Percentiles rank a stretch among this genome's conserved stretches.
phyloP scores from a whole-genome alignment of 208 protist species.

The Porcisia hertigi region DNA sequence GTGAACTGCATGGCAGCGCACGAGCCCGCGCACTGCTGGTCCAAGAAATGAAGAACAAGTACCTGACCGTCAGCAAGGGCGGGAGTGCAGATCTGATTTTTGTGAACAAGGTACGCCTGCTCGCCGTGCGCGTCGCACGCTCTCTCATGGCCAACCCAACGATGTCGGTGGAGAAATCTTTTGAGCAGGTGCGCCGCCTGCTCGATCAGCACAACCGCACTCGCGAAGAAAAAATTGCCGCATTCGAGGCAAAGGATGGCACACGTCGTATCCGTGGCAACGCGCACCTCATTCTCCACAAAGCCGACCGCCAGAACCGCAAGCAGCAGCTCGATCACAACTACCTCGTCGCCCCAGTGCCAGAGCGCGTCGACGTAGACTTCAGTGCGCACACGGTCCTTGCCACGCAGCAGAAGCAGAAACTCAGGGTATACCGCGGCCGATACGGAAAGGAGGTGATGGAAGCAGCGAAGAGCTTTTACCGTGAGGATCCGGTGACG shows the following conservation, averaged over 20 bases:
- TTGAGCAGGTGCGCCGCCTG: slow-evolving; percentile 58
- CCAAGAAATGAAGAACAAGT: slow-evolving; percentile 81
- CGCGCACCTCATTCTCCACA: slow-evolving; percentile 66
- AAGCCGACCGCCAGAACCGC: slow-evolving; percentile 39
- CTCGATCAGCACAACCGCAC: slow-evolving; percentile 76
- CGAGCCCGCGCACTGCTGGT: slow-evolving; percentile 60
- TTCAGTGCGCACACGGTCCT: slow-evolving; percentile 87
- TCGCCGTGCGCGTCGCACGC: slow-evolving; percentile 82
- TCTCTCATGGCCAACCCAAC: slow-evolving; percentile 83
- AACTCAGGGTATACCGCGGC: slow-evolving; percentile 83
- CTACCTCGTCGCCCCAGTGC: slow-evolving; percentile 69
- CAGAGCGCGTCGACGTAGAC: slow-evolving; percentile 87
- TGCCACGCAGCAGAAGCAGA: slow-evolving; percentile 90
- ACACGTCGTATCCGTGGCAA: slow-evolving; percentile 85
- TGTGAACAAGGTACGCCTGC: slow-evolving; percentile 84
- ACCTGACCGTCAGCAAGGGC: slow-evolving; percentile 68
- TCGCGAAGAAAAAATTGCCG: slow-evolving; percentile 77
- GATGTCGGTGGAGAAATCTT: slow-evolving; percentile 73
- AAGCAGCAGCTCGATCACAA: slow-evolving; percentile 74
- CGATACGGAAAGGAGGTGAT: slow-evolving; percentile 78
- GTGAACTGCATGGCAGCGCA: slow-evolving; percentile 62
- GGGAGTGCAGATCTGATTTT: slow-evolving; percentile 77
- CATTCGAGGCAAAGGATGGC: slow-evolving; percentile 89
- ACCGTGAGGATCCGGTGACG: slow-evolving; percentile 81
- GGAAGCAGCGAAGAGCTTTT: slow-evolving; percentile 85